Percentiles rank a stretch among this genome's conserved stretches.
Evolutionary conservation across 495 filamentous ascomycete species (phyloP).

Genomic region (Talaromyces trachyspermus): DNA sequence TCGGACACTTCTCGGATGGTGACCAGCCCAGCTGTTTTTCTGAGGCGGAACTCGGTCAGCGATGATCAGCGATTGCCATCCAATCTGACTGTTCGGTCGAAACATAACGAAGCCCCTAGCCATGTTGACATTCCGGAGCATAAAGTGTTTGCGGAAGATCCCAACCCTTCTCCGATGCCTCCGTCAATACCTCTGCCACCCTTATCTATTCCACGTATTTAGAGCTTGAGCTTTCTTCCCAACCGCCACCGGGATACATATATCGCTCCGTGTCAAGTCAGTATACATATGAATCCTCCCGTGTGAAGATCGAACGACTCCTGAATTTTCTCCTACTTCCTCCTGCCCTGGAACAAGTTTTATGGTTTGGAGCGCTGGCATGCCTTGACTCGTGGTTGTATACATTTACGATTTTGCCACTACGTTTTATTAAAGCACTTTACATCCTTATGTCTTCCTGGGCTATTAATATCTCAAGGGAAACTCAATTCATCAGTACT

Average conservation of each 20-base stretch:
- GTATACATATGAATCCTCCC: slow-evolving; percentile 90
- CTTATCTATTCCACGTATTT: slow-evolving; percentile 77
- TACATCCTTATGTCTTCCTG: slow-evolving; percentile 70
- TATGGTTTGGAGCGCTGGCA: slow-evolving; percentile 81
- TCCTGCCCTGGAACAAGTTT: slow-evolving; percentile 70
- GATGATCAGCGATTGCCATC: neutral
- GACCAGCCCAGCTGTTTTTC: slow-evolving; percentile 23
- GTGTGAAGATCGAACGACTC: slow-evolving; percentile 90
- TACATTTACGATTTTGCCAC: slow-evolving; percentile 87
- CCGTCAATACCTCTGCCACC: slow-evolving; percentile 72
- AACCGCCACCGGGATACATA: slow-evolving; percentile 83
- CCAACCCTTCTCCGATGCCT: slow-evolving; percentile 59
- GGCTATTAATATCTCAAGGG: slow-evolving; percentile 53
- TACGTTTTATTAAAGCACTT: slow-evolving; percentile 80
- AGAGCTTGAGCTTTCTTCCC: slow-evolving; percentile 76
- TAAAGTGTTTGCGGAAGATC: slow-evolving; percentile 17
- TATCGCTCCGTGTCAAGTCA: slow-evolving; percentile 65
- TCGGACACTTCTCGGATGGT: slow-evolving; percentile 29
- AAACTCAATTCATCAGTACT: slow-evolving; percentile 56
- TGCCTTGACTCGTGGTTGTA: slow-evolving; percentile 97
- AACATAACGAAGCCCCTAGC: slow-evolving; percentile 18
- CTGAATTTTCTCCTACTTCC: slow-evolving; percentile 82
- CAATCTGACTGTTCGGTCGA: slow-evolving; percentile 28
- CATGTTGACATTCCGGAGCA: slow-evolving; percentile 32
- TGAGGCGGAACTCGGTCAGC: slow-evolving; percentile 6